Evolutionary conservation across 2,329 filamentous ascomycete species (phyloP).

Genomic region (Magnaporthiopsis rhizophila): DNA sequence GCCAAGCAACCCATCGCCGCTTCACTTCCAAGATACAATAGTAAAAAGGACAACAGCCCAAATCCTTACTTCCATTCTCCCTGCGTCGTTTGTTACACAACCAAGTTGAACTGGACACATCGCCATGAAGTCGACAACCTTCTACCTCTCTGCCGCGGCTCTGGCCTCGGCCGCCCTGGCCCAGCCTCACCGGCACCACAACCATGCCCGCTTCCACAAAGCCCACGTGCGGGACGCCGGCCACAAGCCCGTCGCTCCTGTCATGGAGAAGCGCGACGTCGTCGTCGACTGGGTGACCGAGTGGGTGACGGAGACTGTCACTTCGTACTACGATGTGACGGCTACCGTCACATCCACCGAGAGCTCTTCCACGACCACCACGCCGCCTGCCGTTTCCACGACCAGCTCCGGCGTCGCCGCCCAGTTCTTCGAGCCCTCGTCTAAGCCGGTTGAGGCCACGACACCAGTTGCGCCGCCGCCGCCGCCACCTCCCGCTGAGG

Average conservation of each 20-base stretch:
- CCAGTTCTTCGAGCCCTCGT: conserved; percentile 22
- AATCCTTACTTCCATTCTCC: not conserved
- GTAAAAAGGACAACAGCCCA: conserved; percentile 1
- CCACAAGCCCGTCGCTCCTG: conserved; percentile 26
- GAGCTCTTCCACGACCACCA: conserved; percentile 15
- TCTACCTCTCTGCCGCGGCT: conserved; percentile 26
- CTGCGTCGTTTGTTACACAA: not conserved
- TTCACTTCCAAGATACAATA: not conserved
- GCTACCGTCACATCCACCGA: conserved; percentile 28
- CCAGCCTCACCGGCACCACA: conserved; percentile 36
- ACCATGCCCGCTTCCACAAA: conserved; percentile 29
- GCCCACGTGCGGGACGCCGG: conserved; percentile 27
- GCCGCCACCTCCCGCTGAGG: conserved; percentile 10
- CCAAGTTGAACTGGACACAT: not conserved
- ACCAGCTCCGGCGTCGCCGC: conserved; percentile 11
- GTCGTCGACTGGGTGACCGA: conserved; percentile 37
- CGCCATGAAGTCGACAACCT: conserved; percentile 35
- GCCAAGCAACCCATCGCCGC: not conserved
- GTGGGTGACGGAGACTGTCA: conserved; percentile 44
- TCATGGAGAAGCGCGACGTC: conserved; percentile 29
- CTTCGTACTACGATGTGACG: conserved; percentile 38
- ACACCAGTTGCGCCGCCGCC: conserved; percentile 11
- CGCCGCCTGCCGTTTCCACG: conserved; percentile 15
- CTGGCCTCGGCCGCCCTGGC: conserved; percentile 39
- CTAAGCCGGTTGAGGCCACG: conserved; percentile 7